Evolutionary conservation across 495 filamentous ascomycete genomes (phyloP).

Genomic region (Podospora appendiculata): DNA sequence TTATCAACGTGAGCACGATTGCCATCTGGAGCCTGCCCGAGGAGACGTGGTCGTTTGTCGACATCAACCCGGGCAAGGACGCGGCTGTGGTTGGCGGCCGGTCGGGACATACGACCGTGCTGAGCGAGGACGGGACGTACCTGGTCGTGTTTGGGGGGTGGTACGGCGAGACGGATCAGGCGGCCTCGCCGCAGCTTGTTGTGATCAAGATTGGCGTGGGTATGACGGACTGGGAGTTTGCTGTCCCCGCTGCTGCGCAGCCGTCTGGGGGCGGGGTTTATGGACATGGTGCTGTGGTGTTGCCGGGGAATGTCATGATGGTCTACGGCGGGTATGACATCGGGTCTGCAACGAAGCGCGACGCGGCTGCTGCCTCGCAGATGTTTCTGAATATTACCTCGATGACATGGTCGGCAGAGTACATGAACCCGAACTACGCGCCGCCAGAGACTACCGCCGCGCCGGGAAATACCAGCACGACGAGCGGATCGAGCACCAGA

Average conservation of each 20-base stretch:
- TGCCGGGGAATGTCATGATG: slow-evolving; percentile 88
- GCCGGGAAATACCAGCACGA: too few relatives aligned
- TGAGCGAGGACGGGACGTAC: slow-evolving; percentile 66
- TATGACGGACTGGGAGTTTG: slow-evolving; percentile 75
- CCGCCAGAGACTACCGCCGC: too few relatives aligned
- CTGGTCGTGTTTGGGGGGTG: slow-evolving; percentile 81
- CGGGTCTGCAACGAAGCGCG: slow-evolving; percentile 10
- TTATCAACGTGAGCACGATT: slow-evolving; percentile 87
- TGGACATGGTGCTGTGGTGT: slow-evolving; percentile 76
- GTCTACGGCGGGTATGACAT: slow-evolving; percentile 75
- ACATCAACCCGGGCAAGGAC: slow-evolving; percentile 43
- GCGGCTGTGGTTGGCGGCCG: too few relatives aligned
- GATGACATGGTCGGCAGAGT: slow-evolving; percentile 59
- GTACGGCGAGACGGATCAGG: slow-evolving; percentile 69
- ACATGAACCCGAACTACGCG: slow-evolving; percentile 47
- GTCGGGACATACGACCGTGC: slow-evolving; percentile 77
- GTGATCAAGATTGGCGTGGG: slow-evolving; percentile 63
- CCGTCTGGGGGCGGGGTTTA: slow-evolving; percentile 55
- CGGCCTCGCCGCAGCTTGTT: slow-evolving; percentile 74
- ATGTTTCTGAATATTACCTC: slow-evolving; percentile 77
- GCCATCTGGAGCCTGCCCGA: slow-evolving; percentile 83
- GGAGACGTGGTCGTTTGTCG: slow-evolving; percentile 75
- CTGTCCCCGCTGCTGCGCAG: slow-evolving; percentile 42
- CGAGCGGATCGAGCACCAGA: background rate
- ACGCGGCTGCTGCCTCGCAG: slow-evolving; percentile 26